These are phyloP conservation scores for Medicago lupulina DNA, from an alignment of 306 rosid species.

Conservation along the genomic window DNA sequence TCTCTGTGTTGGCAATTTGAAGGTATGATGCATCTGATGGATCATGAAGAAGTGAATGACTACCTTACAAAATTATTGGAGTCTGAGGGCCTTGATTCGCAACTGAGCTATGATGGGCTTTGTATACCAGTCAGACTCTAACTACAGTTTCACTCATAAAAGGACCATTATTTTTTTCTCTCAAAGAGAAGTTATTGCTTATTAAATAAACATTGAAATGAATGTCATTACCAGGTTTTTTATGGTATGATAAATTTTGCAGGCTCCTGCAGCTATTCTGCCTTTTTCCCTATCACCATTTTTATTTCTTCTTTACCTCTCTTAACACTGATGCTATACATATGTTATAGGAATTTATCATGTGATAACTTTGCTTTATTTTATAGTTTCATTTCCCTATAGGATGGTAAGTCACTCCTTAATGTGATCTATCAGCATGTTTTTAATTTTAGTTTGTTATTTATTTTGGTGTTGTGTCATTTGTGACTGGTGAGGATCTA, in stretches of 20 bases:
- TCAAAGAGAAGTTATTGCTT: constrained; percentile 19
- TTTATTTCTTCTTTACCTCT: constrained; percentile 11
- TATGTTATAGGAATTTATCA: neutral
- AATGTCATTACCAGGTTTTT: constrained; percentile 34
- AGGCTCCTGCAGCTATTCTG: constrained; percentile 13
- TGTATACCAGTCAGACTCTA: constrained; percentile 68
- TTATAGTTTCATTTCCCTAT: neutral
- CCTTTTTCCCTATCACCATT: constrained; percentile 21
- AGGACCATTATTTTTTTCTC: constrained; percentile 17
- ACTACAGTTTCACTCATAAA: constrained; percentile 32
- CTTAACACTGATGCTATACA: constrained; percentile 5
- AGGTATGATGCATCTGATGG: constrained; percentile 99
- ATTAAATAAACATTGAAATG: constrained; percentile 29
- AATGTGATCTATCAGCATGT: neutral
- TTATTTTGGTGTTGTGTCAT: too few species aligned
- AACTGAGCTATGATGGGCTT: constrained; percentile 91
- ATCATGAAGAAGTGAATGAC: constrained; percentile 80
- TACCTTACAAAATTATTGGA: constrained; percentile 66
- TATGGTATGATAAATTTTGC: constrained; percentile 8
- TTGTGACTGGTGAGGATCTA: too few species aligned
- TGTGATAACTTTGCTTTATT: neutral
- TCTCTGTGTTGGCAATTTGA: constrained; percentile 42
- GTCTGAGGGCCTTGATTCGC: constrained; percentile 83
- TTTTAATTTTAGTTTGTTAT: too few species aligned
- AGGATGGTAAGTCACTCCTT: neutral